Conservation (phyloP, 352 stramenopile genomes). For the Globisporangium spiculum region DNA sequence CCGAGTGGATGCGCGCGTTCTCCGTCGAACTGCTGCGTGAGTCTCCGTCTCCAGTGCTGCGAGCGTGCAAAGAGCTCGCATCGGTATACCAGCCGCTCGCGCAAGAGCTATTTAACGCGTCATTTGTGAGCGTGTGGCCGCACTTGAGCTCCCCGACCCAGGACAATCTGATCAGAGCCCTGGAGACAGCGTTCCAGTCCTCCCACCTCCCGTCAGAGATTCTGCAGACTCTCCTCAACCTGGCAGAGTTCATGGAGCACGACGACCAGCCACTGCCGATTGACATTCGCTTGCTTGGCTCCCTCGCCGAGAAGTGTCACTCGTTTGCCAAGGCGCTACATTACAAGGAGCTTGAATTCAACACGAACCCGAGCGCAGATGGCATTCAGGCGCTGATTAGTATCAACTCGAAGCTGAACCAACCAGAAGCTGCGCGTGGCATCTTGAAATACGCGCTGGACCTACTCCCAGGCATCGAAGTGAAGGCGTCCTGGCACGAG, state of each 20-base stretch:
- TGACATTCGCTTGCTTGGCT: slow-evolving; percentile 95
- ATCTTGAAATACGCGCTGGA: slow-evolving; percentile 94
- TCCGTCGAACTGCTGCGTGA: slow-evolving; percentile 97
- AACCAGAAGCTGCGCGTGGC: slow-evolving; percentile 97
- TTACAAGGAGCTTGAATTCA: slow-evolving; percentile 99
- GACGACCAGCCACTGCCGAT: slow-evolving; percentile 97
- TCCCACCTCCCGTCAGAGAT: slow-evolving; percentile 96
- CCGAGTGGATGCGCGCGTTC: slow-evolving; percentile 98
- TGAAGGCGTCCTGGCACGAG: slow-evolving; percentile 97
- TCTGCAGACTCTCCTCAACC: slow-evolving; percentile 96
- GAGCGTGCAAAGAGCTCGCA: slow-evolving; percentile 94
- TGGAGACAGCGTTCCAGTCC: slow-evolving; percentile 95
- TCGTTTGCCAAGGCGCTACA: slow-evolving; percentile 98
- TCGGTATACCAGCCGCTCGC: slow-evolving; percentile 98
- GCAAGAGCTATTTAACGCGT: slow-evolving; percentile 98
- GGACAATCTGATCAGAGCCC: slow-evolving; percentile 91
- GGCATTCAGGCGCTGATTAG: slow-evolving; percentile 98
- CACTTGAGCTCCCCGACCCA: slow-evolving; percentile 90
- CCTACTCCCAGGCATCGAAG: slow-evolving; percentile 71
- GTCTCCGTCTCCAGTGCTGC: slow-evolving; percentile 94
- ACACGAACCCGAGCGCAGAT: slow-evolving; percentile 84
- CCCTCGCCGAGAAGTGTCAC: slow-evolving; percentile 97
- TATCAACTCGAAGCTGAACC: slow-evolving; percentile 98
- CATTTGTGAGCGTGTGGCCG: slow-evolving; percentile 99
- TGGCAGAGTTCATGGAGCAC: slow-evolving; percentile 99